Evolutionary conservation across 2,329 filamentous ascomycete species (phyloP).

Genomic region (Ophiognomonia clavigignenti-juglandacearum): DNA sequence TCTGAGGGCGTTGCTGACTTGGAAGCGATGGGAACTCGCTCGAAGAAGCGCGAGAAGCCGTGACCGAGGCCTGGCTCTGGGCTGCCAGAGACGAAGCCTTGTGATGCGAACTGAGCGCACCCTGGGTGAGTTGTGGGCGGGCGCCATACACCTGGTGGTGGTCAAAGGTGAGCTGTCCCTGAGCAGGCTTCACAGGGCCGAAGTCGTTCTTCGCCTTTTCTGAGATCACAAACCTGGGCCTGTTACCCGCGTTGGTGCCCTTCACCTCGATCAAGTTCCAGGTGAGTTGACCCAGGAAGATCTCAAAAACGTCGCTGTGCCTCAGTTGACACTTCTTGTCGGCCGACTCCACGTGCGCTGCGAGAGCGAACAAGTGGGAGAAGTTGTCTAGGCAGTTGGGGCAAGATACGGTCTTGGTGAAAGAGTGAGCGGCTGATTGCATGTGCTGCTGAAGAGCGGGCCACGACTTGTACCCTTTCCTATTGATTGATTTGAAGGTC

Average conservation of each 20-base stretch:
- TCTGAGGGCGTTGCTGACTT: no score
- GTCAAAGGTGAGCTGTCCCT: conserved; percentile 15
- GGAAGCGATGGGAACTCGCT: no score
- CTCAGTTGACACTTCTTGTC: conserved; percentile 37
- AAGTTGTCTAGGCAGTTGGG: conserved; percentile 40
- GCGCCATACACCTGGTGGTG: conserved; percentile 6
- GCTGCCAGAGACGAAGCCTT: no score
- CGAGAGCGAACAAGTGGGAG: conserved; percentile 35
- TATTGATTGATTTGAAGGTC: conserved; percentile 22
- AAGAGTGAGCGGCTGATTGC: conserved; percentile 34
- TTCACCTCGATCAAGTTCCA: conserved; percentile 31
- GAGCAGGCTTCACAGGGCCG: conserved; percentile 15
- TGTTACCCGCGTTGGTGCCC: conserved; percentile 26
- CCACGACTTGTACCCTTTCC: conserved; percentile 34
- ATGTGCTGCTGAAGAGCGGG: conserved; percentile 37
- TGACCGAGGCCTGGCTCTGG: no score
- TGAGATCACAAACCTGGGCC: conserved; percentile 28
- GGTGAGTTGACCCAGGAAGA: conserved; percentile 34
- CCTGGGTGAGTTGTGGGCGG: not conserved
- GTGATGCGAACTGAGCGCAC: not conserved
- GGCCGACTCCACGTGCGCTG: conserved; percentile 44
- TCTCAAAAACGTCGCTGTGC: conserved; percentile 32
- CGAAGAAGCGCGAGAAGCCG: no score
- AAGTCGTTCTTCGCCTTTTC: conserved; percentile 12
- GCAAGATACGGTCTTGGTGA: conserved; percentile 32